Base-by-base conservation (phyloP, 352 stramenopile species). In the Stephanocyclus meneghinianus region DNA sequence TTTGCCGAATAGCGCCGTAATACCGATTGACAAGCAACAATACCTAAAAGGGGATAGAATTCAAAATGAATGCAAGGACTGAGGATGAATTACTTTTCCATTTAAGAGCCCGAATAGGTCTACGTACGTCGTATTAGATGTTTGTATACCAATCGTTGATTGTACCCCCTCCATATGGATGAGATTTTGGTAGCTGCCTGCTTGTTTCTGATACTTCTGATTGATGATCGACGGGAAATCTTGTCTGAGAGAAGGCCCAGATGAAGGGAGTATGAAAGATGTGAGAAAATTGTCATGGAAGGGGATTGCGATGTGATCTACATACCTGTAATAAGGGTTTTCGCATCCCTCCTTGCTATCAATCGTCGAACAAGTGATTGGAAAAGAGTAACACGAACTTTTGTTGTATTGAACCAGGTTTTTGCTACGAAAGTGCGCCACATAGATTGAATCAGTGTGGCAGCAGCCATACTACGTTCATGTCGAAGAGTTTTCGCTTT, bases 51-150 rank as follows among this genome's bases (percentile, higher is more conserved):
- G 48, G 8, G 26, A 21, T 13, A 40, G 26, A 32, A 40, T 29
- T 42, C 32, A 42, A 5, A 62, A 62, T 9, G 29, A 9, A 16
- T 62, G 5, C 5, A 26, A 40, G n/a, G 21, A 62, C 37, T 11
- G 9, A 62, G 53, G 21, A n/a, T 45, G 56, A 64, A 21, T 13
- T 21, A 45, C 26, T 64, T 64, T 62, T n/a, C 21, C 18, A 7
- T 15, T n/a, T 9, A 16, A 56, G 11, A 11, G 16, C 48, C 26
- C 48, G 21, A 26, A 26, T 26, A 26, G 21, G 21, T 26, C 21
- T 26, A 26, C 21, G 21, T 26, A 26, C 21, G 21, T 26, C 21
- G 21, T 26, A 26, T 26, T 26, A 26, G 21, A 26, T 62, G 21
- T 9, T 26, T 62, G n/a, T 42, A 62, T 32, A 40, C n/a, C 26